Evolutionary conservation across 306 rosid species (phyloP).

Genomic region (Castanopsis chinensis): DNA sequence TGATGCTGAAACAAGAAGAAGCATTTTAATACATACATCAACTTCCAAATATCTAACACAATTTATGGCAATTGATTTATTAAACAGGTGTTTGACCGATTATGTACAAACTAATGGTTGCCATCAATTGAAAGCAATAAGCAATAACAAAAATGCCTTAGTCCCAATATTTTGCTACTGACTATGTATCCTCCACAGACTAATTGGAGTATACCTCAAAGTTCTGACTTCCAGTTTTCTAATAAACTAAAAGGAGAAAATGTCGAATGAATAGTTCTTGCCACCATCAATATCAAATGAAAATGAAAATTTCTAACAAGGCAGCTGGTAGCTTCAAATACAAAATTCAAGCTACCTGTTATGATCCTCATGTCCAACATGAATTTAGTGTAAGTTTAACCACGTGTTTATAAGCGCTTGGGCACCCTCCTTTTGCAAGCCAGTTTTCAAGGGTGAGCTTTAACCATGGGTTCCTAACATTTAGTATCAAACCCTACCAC

Average conservation of each 20-base stretch:
- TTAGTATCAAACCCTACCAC: too few relatives aligned
- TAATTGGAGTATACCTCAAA: too few relatives aligned
- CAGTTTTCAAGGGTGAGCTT: too few relatives aligned
- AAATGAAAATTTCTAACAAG: too few relatives aligned
- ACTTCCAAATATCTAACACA: background rate
- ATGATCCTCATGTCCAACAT: too few relatives aligned
- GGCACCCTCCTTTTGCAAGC: too few relatives aligned
- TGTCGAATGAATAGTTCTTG: background rate
- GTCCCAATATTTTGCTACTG: too few relatives aligned
- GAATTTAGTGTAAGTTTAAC: too few relatives aligned
- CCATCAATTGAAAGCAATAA: background rate
- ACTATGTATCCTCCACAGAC: too few relatives aligned
- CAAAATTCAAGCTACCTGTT: too few relatives aligned
- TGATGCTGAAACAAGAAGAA: conserved; percentile 62
- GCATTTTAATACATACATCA: conserved; percentile 8
- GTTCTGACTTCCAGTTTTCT: background rate
- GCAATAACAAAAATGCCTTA: background rate
- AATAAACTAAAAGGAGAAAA: background rate
- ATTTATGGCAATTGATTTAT: background rate
- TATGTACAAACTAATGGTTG: background rate
- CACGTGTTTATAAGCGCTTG: too few relatives aligned
- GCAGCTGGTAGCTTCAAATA: background rate
- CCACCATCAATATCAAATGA: background rate
- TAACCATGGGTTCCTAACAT: too few relatives aligned
- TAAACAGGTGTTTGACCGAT: background rate